Percentiles rank a stretch among this genome's conserved stretches.
Evolutionary conservation across 108 stramenopile species (phyloP).

Genomic region (Fistulifera pelliculosa): DNA sequence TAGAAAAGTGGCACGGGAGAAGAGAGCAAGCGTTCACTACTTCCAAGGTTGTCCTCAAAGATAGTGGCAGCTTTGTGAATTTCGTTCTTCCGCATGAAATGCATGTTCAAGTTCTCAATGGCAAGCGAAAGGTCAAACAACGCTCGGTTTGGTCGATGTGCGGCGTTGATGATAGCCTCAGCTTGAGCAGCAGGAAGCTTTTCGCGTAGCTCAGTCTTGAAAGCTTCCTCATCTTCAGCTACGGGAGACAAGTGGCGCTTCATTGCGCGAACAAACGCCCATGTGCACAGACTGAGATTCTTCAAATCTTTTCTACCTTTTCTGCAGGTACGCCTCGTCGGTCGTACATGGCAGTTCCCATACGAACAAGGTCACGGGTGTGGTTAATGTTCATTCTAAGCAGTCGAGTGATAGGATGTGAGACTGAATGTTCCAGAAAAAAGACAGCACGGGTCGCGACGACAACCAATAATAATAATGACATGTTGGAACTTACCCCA

Average conservation of each 20-base stretch:
- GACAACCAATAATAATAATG: conserved; percentile 12
- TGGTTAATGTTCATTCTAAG: conserved; percentile 45
- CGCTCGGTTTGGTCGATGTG: conserved; percentile 56
- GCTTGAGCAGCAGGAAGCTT: conserved; percentile 49
- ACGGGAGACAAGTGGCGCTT: conserved; percentile 60
- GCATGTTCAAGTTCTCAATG: conserved; percentile 53
- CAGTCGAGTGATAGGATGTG: too few species aligned
- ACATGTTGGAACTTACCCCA: conserved; percentile 31
- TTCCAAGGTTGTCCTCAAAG: conserved; percentile 30
- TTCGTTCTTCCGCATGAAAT: conserved; percentile 56
- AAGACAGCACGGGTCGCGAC: not conserved
- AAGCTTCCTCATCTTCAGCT: conserved; percentile 54
- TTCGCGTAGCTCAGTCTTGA: conserved; percentile 34
- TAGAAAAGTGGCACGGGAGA: conserved; percentile 55
- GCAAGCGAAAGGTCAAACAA: conserved; percentile 38
- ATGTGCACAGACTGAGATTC: conserved; percentile 43
- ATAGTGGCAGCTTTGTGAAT: conserved; percentile 43
- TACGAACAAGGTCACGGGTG: conserved; percentile 61
- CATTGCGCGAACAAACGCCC: conserved; percentile 60
- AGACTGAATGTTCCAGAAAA: too few species aligned
- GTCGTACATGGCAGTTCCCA: conserved; percentile 60
- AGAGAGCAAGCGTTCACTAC: conserved; percentile 47
- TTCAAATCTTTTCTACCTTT: conserved; percentile 38
- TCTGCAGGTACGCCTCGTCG: conserved; percentile 10
- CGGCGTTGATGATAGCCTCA: conserved; percentile 33